phyloP scores from a whole-genome alignment of 768 basidiomycete genomes.

The Tulasnella sp. region DNA sequence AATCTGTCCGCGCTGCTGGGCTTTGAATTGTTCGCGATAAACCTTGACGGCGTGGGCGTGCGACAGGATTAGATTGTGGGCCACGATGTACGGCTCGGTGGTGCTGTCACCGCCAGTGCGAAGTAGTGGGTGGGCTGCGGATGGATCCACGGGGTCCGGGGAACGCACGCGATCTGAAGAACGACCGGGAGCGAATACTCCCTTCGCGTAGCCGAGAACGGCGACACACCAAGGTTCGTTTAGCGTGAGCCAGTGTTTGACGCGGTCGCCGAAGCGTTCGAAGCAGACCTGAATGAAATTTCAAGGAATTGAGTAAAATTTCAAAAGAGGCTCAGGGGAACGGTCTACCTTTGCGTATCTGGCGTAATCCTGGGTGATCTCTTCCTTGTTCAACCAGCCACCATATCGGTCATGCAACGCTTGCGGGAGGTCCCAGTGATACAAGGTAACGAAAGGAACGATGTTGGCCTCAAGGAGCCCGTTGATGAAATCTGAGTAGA shows the following conservation, averaged over 20 bases:
- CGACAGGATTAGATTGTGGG: constrained; percentile 54
- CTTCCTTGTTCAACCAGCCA: constrained; percentile 65
- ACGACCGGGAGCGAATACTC: constrained; percentile 60
- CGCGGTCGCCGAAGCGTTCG: constrained; percentile 61
- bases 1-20: constrained; percentile 51
- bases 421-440: constrained; percentile 75
- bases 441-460: constrained; percentile 57
- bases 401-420: constrained; percentile 62
- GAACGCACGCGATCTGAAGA: constrained; percentile 53
- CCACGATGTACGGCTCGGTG: constrained; percentile 40
- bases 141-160: constrained; percentile 27
- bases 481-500: constrained; percentile 63
- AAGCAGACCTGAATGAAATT: constrained; percentile 50
- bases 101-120: constrained; percentile 16
- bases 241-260: constrained; percentile 67
- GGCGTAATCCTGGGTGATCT: constrained; percentile 55
- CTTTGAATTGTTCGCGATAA: constrained; percentile 58
- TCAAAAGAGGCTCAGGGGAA: neutral
- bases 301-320: too few relatives aligned
- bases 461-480: constrained; percentile 52
- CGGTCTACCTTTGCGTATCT: constrained; percentile 42
- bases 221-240: constrained; percentile 71
- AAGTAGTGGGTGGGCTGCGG: constrained; percentile 9
- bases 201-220: constrained; percentile 58
- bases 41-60: constrained; percentile 58